Conservation (phyloP, 2,329 filamentous ascomycete species). For the Fusarium sp. region DNA sequence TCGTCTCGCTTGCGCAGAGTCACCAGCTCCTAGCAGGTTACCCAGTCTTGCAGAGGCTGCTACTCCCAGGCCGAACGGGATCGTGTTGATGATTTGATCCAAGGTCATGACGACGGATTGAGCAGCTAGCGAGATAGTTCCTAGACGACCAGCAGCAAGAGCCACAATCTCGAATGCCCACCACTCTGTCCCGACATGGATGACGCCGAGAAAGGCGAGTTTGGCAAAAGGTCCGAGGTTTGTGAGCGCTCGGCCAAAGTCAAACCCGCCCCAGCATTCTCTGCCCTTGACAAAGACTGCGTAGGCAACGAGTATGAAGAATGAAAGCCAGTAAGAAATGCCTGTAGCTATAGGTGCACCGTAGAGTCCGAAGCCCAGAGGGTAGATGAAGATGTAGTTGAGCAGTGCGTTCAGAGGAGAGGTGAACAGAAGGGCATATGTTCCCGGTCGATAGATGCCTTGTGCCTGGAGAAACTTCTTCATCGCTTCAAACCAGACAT, state of each 20-base stretch:
- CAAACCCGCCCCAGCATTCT: constrained; percentile 82
- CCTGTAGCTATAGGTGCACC: constrained; percentile 86
- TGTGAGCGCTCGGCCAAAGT: constrained; percentile 69
- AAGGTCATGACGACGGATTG: constrained; percentile 92
- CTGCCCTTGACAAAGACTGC: constrained; percentile 75
- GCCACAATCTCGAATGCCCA: constrained; percentile 95
- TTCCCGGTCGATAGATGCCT: constrained; percentile 83
- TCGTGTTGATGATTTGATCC: constrained; percentile 85
- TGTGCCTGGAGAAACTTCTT: constrained; percentile 93
- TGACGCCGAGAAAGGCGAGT: constrained; percentile 78
- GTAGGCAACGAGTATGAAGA: constrained; percentile 79
- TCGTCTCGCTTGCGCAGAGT: constrained; percentile 72
- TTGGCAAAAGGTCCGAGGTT: constrained; percentile 78
- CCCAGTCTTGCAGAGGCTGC: constrained; percentile 82
- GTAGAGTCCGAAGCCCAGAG: constrained; percentile 74
- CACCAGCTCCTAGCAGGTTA: constrained; percentile 78
- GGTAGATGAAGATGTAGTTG: constrained; percentile 84
- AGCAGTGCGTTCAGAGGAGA: constrained; percentile 83
- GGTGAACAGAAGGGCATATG: constrained; percentile 84
- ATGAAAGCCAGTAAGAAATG: constrained; percentile 87
- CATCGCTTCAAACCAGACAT: constrained; percentile 86
- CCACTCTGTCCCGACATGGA: constrained; percentile 92
- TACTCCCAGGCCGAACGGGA: constrained; percentile 88
- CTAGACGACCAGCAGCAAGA: constrained; percentile 81
- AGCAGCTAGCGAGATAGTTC: constrained; percentile 81